Conservation (phyloP, 345 rosid species). For the Crucihimalaya himalaica region DNA sequence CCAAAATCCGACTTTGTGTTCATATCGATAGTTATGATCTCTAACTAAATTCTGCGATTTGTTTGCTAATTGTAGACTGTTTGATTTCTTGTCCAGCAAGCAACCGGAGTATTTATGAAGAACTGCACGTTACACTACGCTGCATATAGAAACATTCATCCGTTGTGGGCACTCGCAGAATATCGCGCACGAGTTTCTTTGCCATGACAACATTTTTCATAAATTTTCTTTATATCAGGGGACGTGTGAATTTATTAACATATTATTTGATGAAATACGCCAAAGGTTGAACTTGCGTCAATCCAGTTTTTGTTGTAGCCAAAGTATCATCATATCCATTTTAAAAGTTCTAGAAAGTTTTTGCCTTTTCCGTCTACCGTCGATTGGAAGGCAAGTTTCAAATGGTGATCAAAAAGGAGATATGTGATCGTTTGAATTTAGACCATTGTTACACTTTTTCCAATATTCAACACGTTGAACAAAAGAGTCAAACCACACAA, state of each 20-base stretch:
- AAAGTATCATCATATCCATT: background rate
- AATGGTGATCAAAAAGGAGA: slow-evolving; percentile 5
- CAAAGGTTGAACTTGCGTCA: background rate
- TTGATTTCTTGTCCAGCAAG: slow-evolving; percentile 42
- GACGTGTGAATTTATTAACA: background rate
- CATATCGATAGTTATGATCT: no score
- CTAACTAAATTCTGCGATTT: no score
- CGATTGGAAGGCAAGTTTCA: slow-evolving; percentile 28
- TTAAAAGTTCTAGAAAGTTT: slow-evolving; percentile 4
- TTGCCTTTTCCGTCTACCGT: slow-evolving; percentile 10
- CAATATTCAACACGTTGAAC: slow-evolving; percentile 4
- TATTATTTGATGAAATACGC: background rate
- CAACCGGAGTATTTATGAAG: slow-evolving; percentile 63
- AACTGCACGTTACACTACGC: slow-evolving; percentile 71
- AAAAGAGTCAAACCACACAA: slow-evolving; percentile 24
- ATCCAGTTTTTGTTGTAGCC: background rate
- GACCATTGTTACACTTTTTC: slow-evolving; percentile 13
- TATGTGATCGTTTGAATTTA: slow-evolving; percentile 11
- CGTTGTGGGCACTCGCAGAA: slow-evolving; percentile 62
- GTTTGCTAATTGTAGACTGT: background rate
- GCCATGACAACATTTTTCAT: slow-evolving; percentile 15
- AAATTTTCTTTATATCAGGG: background rate
- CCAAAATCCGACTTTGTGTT: background rate
- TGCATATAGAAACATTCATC: slow-evolving; percentile 62
- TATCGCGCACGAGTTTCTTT: slow-evolving; percentile 44